phyloP scores from a whole-genome alignment of 352 stramenopile species.

The Phytophthora chlamydospora region DNA sequence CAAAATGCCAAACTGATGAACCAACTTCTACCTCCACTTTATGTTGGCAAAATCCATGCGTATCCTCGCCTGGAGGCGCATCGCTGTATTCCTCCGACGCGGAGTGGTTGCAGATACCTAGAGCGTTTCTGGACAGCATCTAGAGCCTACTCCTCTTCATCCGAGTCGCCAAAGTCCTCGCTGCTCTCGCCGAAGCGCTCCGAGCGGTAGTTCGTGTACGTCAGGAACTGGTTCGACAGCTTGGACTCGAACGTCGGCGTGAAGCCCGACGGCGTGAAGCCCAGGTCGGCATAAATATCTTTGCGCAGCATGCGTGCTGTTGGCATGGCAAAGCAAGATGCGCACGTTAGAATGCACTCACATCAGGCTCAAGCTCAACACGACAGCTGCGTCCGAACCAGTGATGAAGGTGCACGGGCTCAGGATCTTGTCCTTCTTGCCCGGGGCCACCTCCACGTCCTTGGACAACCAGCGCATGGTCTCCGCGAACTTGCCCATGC shows the following conservation, averaged over 20 bases:
- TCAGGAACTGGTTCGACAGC: constrained; percentile 67
- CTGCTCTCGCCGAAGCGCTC: constrained; percentile 50
- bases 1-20: no score
- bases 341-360: constrained; percentile 10
- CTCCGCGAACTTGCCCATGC: constrained; percentile 63
- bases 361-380: background rate
- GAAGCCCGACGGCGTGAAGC: constrained; percentile 54
- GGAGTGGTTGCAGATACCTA: no score
- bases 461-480: constrained; percentile 64
- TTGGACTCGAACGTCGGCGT: constrained; percentile 61
- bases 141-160: constrained; percentile 32
- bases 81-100: no score
- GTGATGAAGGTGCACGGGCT: constrained; percentile 63
- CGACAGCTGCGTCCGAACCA: constrained; percentile 26
- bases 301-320: constrained; percentile 56
- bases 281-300: constrained; percentile 60
- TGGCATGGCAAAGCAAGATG: constrained; percentile 3
- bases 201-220: constrained; percentile 67
- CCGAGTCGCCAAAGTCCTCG: constrained; percentile 47
- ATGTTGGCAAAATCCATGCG: no score
- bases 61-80: no score
- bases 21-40: no score
- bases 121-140: background rate
- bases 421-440: constrained; percentile 47
- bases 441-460: constrained; percentile 33